Evolutionary conservation across 192 early-diverging fungal species (phyloP).

Genomic region (Blastocladiella britannica): DNA sequence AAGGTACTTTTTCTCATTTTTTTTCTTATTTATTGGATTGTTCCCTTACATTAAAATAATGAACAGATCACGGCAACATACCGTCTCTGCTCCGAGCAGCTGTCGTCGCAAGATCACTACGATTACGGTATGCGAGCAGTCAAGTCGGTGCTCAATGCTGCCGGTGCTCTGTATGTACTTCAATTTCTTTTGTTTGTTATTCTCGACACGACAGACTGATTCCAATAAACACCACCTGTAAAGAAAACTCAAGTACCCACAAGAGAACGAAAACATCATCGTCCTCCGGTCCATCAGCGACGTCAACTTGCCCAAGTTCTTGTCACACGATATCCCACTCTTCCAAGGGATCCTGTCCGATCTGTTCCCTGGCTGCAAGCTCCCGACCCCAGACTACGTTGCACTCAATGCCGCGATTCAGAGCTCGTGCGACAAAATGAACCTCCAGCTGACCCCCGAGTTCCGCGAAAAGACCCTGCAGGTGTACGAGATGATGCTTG

Average conservation of each 20-base stretch:
- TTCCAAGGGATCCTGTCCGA: slow-evolving; percentile 69
- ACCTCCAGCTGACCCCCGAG: slow-evolving; percentile 45
- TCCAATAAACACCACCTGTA: slow-evolving; percentile 14
- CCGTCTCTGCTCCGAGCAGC: slow-evolving; percentile 79
- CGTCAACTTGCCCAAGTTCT: slow-evolving; percentile 91
- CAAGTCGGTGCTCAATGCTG: slow-evolving; percentile 93
- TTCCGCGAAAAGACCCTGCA: slow-evolving; percentile 97
- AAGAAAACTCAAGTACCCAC: slow-evolving; percentile 28
- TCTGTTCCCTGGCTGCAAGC: slow-evolving; percentile 82
- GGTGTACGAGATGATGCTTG: slow-evolving; percentile 89
- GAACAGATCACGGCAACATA: slow-evolving; percentile 92
- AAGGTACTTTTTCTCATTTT: too few species aligned
- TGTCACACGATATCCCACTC: slow-evolving; percentile 83
- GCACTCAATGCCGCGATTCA: slow-evolving; percentile 49
- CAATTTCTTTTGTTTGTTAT: slow-evolving; percentile 12
- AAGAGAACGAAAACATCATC: slow-evolving; percentile 65
- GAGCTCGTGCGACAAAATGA: slow-evolving; percentile 49
- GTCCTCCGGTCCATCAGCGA: slow-evolving; percentile 91
- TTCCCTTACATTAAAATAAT: too few species aligned
- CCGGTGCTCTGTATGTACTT: slow-evolving; percentile 94
- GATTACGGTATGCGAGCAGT: slow-evolving; percentile 96
- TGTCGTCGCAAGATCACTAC: slow-evolving; percentile 91
- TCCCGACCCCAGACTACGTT: slow-evolving; percentile 52
- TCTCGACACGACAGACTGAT: neutral
- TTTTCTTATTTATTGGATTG: slow-evolving; percentile 8